These are phyloP conservation scores for Zizania latifolia DNA, from an alignment of 176 grass and related monocot genomes.

Conservation along the genomic window DNA sequence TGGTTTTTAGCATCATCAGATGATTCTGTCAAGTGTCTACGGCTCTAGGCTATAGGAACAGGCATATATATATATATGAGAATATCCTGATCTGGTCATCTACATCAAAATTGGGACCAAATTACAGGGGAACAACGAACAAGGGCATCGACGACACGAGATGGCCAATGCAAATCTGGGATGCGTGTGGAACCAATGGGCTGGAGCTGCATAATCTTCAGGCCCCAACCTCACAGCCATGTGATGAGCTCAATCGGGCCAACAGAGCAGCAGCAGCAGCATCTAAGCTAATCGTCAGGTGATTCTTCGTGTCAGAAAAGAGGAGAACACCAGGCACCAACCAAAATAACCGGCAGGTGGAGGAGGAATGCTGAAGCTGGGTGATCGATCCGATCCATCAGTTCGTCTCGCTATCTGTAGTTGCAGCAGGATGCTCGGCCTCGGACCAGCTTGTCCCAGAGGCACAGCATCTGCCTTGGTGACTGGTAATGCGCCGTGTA, in stretches of 20 bases:
- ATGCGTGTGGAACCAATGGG: conserved; percentile 19
- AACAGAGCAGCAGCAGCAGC: conserved; percentile 23
- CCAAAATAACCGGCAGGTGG: conserved; percentile 17
- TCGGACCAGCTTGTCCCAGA: conserved; percentile 73
- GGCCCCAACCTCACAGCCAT: conserved; percentile 28
- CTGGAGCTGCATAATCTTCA: conserved; percentile 40
- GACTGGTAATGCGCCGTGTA: conserved; percentile 96
- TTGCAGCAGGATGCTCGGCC: conserved; percentile 77
- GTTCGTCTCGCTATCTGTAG: conserved; percentile 56
- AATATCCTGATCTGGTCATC: conserved; percentile 26
- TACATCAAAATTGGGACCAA: conserved; percentile 50
- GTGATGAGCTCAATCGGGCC: conserved; percentile 10
- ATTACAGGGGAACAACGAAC: conserved; percentile 36
- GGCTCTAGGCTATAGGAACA: conserved; percentile 9
- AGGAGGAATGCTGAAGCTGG: background rate
- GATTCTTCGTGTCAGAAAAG: conserved; percentile 38
- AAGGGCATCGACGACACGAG: background rate
- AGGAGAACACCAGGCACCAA: conserved; percentile 31
- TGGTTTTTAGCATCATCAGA: conserved; percentile 2
- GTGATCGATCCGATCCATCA: background rate
- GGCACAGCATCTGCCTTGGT: conserved; percentile 78
- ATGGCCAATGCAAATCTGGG: conserved; percentile 15
- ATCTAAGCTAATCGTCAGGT: conserved; percentile 23
- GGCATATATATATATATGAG: conserved; percentile 26
- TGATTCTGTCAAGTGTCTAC: background rate